These are phyloP conservation scores for Venturia asperata DNA, from an alignment of 2,329 filamentous ascomycete genomes.

Conservation along the genomic window DNA sequence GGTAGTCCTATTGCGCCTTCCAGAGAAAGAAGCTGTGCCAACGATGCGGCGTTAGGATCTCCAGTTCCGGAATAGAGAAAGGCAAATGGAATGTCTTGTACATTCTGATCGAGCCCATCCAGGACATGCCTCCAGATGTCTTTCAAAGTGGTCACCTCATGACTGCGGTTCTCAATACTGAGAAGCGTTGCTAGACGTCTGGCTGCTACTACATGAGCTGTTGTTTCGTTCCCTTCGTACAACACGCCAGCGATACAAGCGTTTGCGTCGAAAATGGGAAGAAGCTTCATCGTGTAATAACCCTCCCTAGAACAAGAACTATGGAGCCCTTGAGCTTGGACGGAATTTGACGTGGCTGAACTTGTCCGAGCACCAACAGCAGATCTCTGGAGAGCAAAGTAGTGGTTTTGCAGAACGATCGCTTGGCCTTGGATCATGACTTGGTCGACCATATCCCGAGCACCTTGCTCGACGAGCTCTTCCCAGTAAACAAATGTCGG, in stretches of 20 bases:
- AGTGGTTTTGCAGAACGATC: not conserved
- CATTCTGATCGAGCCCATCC: constrained; percentile 3
- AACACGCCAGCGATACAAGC: not conserved
- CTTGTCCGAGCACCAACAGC: not conserved
- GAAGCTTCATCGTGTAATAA: constrained; percentile 42
- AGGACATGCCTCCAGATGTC: constrained; percentile 39
- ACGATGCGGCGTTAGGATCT: too few species aligned
- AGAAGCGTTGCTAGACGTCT: not conserved
- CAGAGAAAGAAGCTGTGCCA: not conserved
- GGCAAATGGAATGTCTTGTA: constrained; percentile 14
- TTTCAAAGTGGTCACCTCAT: constrained; percentile 26
- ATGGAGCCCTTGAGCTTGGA: not conserved
- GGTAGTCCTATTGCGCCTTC: constrained; percentile 16
- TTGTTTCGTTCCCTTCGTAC: not conserved
- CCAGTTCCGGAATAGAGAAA: constrained; percentile 8
- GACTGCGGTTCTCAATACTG: constrained; percentile 20
- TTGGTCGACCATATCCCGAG: not conserved
- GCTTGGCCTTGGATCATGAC: not conserved
- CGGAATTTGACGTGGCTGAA: not conserved
- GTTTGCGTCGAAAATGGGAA: constrained; percentile 14
- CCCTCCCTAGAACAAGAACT: not conserved
- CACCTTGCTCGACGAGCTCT: not conserved
- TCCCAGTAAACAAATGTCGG: not conserved
- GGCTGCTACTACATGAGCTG: not conserved
- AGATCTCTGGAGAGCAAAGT: not conserved